Evolutionary conservation across 73 alveolate species (phyloP).

Genomic region (Symbiodinium natans): DNA sequence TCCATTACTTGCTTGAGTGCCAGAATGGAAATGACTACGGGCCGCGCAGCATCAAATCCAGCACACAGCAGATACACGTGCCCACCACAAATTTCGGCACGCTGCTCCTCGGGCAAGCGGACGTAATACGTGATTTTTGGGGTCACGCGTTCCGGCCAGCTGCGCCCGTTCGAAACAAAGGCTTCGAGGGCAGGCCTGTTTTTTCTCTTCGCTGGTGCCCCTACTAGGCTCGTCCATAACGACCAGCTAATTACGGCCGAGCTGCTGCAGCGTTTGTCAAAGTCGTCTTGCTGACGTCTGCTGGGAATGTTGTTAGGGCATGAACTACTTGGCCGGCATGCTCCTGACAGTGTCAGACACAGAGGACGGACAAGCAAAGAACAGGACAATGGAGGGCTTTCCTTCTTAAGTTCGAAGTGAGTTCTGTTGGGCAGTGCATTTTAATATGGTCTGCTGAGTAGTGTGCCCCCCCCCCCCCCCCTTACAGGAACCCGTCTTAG

Average conservation of each 20-base stretch:
- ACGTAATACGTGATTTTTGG: neutral
- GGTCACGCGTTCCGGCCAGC: neutral
- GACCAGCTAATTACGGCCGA: neutral
- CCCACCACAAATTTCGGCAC: slow-evolving; percentile 21
- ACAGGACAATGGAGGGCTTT: too few species aligned
- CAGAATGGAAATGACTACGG: slow-evolving; percentile 41
- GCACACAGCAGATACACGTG: neutral
- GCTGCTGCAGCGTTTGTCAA: neutral
- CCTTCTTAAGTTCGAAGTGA: too few species aligned
- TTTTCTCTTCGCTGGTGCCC: neutral
- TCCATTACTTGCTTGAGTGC: slow-evolving; percentile 10
- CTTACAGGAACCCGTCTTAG: too few species aligned
- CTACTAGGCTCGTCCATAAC: neutral
- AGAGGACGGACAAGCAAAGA: too few species aligned
- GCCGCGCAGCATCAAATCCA: neutral
- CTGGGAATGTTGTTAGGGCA: neutral
- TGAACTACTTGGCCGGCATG: too few species aligned
- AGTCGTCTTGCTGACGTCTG: neutral
- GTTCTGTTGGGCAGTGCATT: too few species aligned
- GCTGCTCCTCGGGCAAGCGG: slow-evolving; percentile 24
- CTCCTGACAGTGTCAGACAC: too few species aligned
- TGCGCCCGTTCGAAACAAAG: slow-evolving; percentile 16
- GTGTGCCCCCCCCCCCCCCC: too few species aligned
- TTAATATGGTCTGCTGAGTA: too few species aligned
- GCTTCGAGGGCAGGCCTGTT: slow-evolving; percentile 16